Evolutionary conservation across 23 red algal species (phyloP).

Genomic region (Chondrus crispus): DNA sequence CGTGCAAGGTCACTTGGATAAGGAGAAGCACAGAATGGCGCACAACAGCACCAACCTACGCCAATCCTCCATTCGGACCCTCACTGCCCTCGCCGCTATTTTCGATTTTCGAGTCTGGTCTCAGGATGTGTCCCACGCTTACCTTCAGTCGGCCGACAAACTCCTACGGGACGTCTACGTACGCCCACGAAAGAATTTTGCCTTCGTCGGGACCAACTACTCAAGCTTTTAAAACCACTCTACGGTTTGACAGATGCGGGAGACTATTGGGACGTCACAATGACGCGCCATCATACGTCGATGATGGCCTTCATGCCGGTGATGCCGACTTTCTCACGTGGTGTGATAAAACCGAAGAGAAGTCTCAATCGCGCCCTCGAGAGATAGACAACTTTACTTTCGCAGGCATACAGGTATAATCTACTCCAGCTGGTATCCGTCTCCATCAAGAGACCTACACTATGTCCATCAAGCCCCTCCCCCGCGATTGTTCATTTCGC

Average conservation of each 20-base stretch:
- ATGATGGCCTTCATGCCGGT: not conserved
- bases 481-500: not conserved
- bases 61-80: not conserved
- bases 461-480: not conserved
- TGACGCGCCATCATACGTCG: not conserved
- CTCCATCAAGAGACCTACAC: not conserved
- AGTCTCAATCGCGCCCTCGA: not conserved
- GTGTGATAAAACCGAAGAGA: not conserved
- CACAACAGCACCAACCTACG: not conserved
- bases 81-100: not conserved
- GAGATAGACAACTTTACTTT: not conserved
- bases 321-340: not conserved
- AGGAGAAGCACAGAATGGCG: not conserved
- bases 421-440: not conserved
- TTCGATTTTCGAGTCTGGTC: not conserved
- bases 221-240: not conserved
- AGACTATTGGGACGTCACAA: not conserved
- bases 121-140: not conserved
- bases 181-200: not conserved
- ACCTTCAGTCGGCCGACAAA: not conserved
- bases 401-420: not conserved
- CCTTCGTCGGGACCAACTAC: not conserved
- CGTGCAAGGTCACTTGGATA: not conserved
- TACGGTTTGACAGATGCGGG: slow-evolving; percentile 14
- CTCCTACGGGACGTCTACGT: not conserved